phyloP scores from a whole-genome alignment of 1,284 basidiomycete species.

The Macrocystidia cucumis region DNA sequence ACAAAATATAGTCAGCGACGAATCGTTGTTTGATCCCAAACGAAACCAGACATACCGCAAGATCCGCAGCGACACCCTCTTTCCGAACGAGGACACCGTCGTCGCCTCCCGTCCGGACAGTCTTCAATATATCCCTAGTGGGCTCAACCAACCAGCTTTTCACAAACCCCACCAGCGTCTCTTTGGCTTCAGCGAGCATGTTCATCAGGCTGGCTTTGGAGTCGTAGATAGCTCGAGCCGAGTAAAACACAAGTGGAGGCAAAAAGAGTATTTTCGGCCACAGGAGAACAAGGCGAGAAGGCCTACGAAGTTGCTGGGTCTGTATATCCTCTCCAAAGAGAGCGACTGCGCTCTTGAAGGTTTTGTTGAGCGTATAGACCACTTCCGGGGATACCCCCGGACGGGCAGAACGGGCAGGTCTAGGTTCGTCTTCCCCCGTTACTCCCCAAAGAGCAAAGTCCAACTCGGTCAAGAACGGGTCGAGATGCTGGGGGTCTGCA shows the following conservation, averaged over 20 bases:
- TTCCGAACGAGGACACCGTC: conserved; percentile 68
- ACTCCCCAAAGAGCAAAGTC: conserved; percentile 4
- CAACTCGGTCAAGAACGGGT: conserved; percentile 8
- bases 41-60: conserved; percentile 70
- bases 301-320: conserved; percentile 38
- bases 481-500: conserved; percentile 9
- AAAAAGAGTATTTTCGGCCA: conserved; percentile 67
- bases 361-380: conserved; percentile 2
- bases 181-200: conserved; percentile 52
- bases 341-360: conserved; percentile 14
- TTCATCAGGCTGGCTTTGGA: conserved; percentile 45
- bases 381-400: neutral
- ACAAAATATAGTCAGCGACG: conserved; percentile 4
- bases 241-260: conserved; percentile 52
- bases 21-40: no score
- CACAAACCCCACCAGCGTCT: conserved; percentile 74
- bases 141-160: conserved; percentile 87
- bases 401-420: conserved; percentile 2
- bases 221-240: conserved; percentile 36
- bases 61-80: conserved; percentile 75
- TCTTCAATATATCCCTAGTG: conserved; percentile 74
- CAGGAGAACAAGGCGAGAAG: conserved; percentile 46
- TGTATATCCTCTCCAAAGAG: conserved; percentile 13
- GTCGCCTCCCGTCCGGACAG: conserved; percentile 72
- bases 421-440: conserved; percentile 5